phyloP scores from a whole-genome alignment of 129 eudicot species.

The Calendula officinalis region DNA sequence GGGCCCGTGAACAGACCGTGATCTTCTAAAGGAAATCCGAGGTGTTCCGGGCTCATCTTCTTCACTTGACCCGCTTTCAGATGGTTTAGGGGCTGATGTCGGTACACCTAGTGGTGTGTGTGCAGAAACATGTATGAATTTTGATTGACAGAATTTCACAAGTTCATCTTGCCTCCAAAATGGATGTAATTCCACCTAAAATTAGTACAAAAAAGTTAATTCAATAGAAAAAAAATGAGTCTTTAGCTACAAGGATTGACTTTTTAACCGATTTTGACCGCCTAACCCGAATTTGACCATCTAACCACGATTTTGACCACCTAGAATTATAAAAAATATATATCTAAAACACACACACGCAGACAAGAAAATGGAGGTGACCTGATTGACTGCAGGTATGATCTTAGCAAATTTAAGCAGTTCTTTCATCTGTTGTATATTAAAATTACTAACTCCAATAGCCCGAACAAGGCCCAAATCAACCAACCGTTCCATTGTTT shows the following conservation, averaged over 20 bases:
- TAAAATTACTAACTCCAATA: constrained; percentile 58
- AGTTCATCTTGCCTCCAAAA: constrained; percentile 70
- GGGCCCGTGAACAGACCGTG: constrained; percentile 60
- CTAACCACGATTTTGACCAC: too few species aligned
- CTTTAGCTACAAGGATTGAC: too few species aligned
- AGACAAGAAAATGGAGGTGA: constrained; percentile 3
- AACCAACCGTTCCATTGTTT: constrained; percentile 49
- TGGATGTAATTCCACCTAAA: constrained; percentile 57
- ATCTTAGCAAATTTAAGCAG: constrained; percentile 49
- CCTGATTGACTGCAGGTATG: constrained; percentile 60
- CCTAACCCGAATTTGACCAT: too few species aligned
- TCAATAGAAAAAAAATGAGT: too few species aligned
- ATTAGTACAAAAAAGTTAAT: not conserved
- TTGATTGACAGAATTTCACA: constrained; percentile 61
- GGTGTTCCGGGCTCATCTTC: constrained; percentile 72
- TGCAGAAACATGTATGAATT: constrained; percentile 54
- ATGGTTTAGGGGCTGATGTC: constrained; percentile 43
- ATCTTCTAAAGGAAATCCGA: constrained; percentile 52
- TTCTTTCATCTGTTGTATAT: constrained; percentile 54
- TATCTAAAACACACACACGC: too few species aligned
- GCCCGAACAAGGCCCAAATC: constrained; percentile 59
- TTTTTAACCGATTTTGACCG: too few species aligned
- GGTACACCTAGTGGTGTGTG: constrained; percentile 69
- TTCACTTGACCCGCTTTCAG: constrained; percentile 63
- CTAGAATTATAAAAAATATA: too few species aligned